Conservation (phyloP, 129 eudicot genomes). For the Helichrysum umbraculigerum region DNA sequence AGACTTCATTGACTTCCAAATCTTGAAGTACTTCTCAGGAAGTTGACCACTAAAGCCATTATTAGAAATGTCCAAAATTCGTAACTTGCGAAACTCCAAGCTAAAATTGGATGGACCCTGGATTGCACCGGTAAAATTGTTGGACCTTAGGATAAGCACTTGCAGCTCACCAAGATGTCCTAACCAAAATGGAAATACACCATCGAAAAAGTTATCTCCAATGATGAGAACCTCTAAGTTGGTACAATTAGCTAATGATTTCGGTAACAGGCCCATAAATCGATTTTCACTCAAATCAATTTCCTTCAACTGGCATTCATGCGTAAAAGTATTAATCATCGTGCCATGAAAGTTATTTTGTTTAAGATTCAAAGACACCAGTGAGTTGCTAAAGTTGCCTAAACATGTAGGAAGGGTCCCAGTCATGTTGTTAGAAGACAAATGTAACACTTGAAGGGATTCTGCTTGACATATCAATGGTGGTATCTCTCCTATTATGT, state of each 20-base stretch:
- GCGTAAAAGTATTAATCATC: neutral
- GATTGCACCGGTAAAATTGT: conserved; percentile 12
- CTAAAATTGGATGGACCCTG: neutral
- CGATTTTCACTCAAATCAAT: conserved; percentile 25
- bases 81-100: conserved; percentile 13
- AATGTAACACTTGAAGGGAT: neutral
- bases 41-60: conserved; percentile 30
- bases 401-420: conserved; percentile 29
- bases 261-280: neutral
- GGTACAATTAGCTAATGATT: conserved; percentile 13
- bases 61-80: conserved; percentile 36
- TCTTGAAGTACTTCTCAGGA: conserved; percentile 6
- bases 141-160: conserved; percentile 23
- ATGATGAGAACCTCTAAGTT: conserved; percentile 6
- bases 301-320: neutral
- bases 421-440: conserved; percentile 18
- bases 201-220: conserved; percentile 21
- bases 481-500: conserved; percentile 1
- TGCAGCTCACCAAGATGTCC: conserved; percentile 17
- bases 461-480: conserved; percentile 5
- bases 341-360: conserved; percentile 14
- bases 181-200: conserved; percentile 17
- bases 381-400: neutral
- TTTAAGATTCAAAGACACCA: neutral
- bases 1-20: conserved; percentile 26